Conservation (phyloP, 768 basidiomycete genomes). For the Suillus lakei region DNA sequence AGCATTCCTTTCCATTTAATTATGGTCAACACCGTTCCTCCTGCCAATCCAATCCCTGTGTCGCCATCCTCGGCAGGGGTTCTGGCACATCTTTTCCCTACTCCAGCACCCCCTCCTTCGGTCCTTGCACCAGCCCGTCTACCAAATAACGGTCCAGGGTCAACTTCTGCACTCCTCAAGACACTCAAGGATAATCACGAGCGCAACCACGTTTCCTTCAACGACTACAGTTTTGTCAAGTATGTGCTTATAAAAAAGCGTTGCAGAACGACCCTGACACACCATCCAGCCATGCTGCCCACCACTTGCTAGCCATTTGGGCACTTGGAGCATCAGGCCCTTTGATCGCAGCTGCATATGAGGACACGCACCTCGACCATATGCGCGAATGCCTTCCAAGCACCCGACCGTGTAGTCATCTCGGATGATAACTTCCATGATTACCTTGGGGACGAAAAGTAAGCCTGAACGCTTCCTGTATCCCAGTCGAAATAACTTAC, state of each 20-base stretch:
- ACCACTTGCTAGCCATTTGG: conserved; percentile 64
- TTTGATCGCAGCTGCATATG: conserved; percentile 48
- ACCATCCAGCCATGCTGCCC: conserved; percentile 53
- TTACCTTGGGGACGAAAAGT: conserved; percentile 37
- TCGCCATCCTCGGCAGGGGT: conserved; percentile 22
- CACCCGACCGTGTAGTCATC: conserved; percentile 25
- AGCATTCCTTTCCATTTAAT: neutral
- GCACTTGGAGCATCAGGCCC: conserved; percentile 55
- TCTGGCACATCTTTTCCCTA: conserved; percentile 37
- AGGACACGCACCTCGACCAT: conserved; percentile 42
- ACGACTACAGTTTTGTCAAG: conserved; percentile 40
- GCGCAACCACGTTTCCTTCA: conserved; percentile 60
- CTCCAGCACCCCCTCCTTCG: conserved; percentile 34
- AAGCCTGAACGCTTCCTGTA: neutral
- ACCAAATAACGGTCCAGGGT: conserved; percentile 40
- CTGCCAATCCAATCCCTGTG: conserved; percentile 17
- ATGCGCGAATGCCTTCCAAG: conserved; percentile 39
- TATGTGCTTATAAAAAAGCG: conserved; percentile 17
- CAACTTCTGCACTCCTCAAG: conserved; percentile 45
- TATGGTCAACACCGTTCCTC: conserved; percentile 8
- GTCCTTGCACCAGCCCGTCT: conserved; percentile 36
- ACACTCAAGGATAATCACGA: conserved; percentile 55
- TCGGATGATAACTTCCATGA: conserved; percentile 29
- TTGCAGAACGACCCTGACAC: neutral
- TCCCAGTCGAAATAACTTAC: conserved; percentile 2